These are phyloP conservation scores for Samsoniella hepiali DNA, from an alignment of 2,329 filamentous ascomycete genomes.

Conservation along the genomic window DNA sequence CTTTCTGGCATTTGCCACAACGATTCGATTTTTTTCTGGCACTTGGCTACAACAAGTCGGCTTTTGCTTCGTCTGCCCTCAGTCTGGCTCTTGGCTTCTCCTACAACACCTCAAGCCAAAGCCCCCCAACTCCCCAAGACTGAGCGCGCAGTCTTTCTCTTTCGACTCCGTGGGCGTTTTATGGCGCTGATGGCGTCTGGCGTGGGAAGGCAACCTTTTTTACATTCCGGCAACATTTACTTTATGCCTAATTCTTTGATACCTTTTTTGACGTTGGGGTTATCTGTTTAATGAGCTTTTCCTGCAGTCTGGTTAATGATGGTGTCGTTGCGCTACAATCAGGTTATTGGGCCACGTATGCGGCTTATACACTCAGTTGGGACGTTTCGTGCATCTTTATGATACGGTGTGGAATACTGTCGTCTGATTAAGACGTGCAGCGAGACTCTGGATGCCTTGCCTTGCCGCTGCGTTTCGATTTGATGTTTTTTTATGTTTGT, in stretches of 20 bases:
- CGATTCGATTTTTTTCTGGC: not conserved
- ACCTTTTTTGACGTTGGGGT: conserved; percentile 14
- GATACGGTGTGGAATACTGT: not conserved
- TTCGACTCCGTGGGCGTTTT: conserved; percentile 7
- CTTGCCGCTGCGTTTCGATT: not conserved
- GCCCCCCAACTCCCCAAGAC: not conserved
- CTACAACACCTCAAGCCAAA: not conserved
- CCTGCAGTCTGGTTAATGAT: conserved; percentile 4
- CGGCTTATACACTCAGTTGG: not conserved
- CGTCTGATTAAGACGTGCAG: not conserved
- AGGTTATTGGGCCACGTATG: not conserved
- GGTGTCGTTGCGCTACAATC: conserved; percentile 1
- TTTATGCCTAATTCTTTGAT: conserved; percentile 15
- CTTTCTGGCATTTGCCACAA: not conserved
- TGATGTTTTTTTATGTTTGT: not conserved
- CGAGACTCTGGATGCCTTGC: not conserved
- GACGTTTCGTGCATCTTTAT: not conserved
- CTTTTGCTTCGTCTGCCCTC: not conserved
- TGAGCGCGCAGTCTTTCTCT: conserved; percentile 9
- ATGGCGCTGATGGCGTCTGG: conserved; percentile 16
- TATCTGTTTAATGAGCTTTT: conserved; percentile 9
- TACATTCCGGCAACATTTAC: conserved; percentile 8
- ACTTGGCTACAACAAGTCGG: not conserved
- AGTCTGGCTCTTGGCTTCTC: not conserved
- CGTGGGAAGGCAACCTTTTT: conserved; percentile 7